phyloP scores from a whole-genome alignment of 306 rosid species.

The Pterocarpus macrocarpus region DNA sequence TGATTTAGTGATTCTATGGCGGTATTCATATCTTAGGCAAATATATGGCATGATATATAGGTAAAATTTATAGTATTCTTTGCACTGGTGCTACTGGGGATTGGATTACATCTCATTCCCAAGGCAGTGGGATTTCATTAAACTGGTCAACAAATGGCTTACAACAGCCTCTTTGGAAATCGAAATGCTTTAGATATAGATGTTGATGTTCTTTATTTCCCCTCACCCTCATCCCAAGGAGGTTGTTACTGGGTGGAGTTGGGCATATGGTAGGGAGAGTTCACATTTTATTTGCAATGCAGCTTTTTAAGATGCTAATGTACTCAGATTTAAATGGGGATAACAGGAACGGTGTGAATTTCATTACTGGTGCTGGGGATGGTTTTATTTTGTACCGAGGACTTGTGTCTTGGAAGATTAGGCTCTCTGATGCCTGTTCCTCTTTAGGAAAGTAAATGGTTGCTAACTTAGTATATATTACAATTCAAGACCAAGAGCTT shows the following conservation, averaged over 20 bases:
- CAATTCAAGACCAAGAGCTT: neutral
- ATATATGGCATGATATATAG: neutral
- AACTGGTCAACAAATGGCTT: neutral
- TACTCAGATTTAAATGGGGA: conserved; percentile 3
- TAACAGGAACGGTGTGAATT: neutral
- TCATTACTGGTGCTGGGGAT: neutral
- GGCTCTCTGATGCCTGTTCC: neutral
- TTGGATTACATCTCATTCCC: neutral
- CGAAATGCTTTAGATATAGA: neutral
- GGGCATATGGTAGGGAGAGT: neutral
- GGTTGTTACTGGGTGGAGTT: neutral
- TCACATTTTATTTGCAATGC: neutral
- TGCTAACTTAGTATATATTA: neutral
- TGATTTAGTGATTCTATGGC: neutral
- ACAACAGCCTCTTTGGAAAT: neutral
- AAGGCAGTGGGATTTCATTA: neutral
- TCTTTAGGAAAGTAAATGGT: neutral
- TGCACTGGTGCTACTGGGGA: neutral
- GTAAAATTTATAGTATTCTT: neutral
- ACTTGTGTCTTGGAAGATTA: neutral
- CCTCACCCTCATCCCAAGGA: neutral
- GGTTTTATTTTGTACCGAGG: conserved; percentile 13
- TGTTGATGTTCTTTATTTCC: neutral
- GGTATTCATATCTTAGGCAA: conserved; percentile 8
- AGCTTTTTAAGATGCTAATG: neutral